These are phyloP conservation scores for Kwoniella sp. DNA, from an alignment of 768 basidiomycete genomes.

Conservation along the genomic window DNA sequence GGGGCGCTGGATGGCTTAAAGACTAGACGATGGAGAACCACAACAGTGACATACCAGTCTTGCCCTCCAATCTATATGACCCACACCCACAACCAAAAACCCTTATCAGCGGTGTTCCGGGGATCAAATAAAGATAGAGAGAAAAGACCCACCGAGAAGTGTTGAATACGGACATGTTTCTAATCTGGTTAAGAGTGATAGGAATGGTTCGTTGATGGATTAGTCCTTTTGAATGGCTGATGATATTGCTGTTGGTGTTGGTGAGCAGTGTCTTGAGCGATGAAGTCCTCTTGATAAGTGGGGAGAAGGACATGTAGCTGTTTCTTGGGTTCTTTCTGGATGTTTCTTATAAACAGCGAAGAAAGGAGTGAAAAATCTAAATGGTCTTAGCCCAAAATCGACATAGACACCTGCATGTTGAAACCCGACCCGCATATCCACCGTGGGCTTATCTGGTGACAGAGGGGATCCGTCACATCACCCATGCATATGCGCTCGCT, in stretches of 20 bases:
- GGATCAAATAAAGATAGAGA: neutral
- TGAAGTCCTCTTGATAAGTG: neutral
- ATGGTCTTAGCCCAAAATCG: too few relatives aligned
- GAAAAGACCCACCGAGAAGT: constrained; percentile 18
- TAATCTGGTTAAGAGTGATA: constrained; percentile 10
- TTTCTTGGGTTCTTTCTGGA: too few relatives aligned
- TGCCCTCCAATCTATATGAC: constrained; percentile 24
- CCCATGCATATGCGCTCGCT: too few relatives aligned
- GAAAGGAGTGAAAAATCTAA: too few relatives aligned
- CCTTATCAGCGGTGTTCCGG: neutral
- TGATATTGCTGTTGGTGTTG: too few relatives aligned
- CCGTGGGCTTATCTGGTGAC: too few relatives aligned
- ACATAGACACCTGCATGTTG: too few relatives aligned
- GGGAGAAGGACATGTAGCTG: neutral
- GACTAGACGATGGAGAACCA: too few relatives aligned
- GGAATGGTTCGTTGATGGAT: too few relatives aligned
- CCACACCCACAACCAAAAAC: too few relatives aligned
- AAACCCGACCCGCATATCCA: too few relatives aligned
- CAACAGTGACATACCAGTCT: constrained; percentile 27
- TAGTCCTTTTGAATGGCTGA: neutral
- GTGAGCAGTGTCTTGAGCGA: neutral
- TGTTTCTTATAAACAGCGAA: neutral
- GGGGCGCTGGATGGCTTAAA: too few relatives aligned
- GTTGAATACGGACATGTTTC: constrained; percentile 26
- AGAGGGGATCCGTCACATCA: neutral